Base-by-base conservation (phyloP, 768 basidiomycete genomes). In the Strobilomyces echinocephalus region DNA sequence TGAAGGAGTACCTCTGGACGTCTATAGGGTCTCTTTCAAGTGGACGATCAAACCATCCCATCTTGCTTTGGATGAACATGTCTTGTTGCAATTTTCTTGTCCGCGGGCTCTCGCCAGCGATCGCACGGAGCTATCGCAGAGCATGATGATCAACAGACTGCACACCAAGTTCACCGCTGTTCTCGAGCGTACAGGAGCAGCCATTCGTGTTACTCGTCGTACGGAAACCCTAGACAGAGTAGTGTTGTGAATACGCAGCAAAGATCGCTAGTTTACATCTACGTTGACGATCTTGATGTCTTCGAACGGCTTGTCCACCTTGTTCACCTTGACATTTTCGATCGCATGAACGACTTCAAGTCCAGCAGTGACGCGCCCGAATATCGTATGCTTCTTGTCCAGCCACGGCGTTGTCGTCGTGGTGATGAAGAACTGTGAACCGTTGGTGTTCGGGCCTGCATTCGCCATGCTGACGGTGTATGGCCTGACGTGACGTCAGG, bases 351-450 rank as follows among this genome's bases (percentile, higher is more conserved):
- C 80, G 26, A 95, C 87, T 69, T 97, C 95, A 47, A 95, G 74
- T 6, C 95, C 95, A 5, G 85, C 84, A 34, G 87, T 74, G 12
- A 91, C 91, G 21, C 93, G 82, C 1, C 95, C 95, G 61, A 98
- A 98, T 60, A 97, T 89, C 1, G 91, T 95, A 66, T 90, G 87
- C 61, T 91, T 92, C 69, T 82, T 87, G 71, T 97, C 92, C 57
- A 95, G 73, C 92, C 92, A 95, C 8, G 93, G 91, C 8, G 90
- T 91, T 8, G 94, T 87, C 3, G 86, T 94, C 5, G 94, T 97
- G 8, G 95, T 97, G 67, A 98, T 92, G 75, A 97, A 99, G 77
- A 97, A 99, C 66, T 99, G 95, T 2, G 91, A 94, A 0, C 94
- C 95, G 66, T 97, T 97, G 34, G 95, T 97, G 42, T 72, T 74